phyloP scores from a whole-genome alignment of 495 filamentous ascomycete species.

The Polyplosphaeria fusca region DNA sequence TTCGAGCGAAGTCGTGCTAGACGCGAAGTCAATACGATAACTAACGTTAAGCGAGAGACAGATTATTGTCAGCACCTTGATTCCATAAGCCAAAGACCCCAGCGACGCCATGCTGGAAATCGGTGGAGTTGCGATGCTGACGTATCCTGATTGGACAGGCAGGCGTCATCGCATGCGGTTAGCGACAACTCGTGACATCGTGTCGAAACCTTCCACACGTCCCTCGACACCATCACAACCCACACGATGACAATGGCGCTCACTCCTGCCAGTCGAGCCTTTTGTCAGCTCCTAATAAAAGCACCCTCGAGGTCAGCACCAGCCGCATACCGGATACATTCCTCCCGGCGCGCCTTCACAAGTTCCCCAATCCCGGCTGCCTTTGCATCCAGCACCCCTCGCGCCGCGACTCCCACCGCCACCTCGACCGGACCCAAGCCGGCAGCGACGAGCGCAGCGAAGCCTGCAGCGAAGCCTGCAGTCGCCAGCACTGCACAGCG shows the following conservation, averaged over 20 bases:
- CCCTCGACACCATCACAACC: not conserved
- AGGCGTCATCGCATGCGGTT: too few relatives aligned
- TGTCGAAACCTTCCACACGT: not conserved
- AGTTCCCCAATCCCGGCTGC: slow-evolving; percentile 16
- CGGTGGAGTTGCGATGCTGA: too few relatives aligned
- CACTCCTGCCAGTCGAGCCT: slow-evolving; percentile 8
- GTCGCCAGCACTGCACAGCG: slow-evolving; percentile 9
- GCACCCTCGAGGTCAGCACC: slow-evolving; percentile 13
- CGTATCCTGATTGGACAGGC: too few relatives aligned
- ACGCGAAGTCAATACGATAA: too few relatives aligned
- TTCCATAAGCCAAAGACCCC: too few relatives aligned
- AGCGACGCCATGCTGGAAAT: too few relatives aligned
- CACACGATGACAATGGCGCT: not conserved
- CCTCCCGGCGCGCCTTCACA: not conserved
- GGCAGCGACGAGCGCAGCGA: slow-evolving; percentile 3
- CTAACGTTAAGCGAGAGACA: too few relatives aligned
- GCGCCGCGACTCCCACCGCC: slow-evolving; percentile 10
- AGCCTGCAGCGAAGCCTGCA: not conserved
- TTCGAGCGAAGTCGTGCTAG: too few relatives aligned
- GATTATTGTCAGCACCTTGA: too few relatives aligned
- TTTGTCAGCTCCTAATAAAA: slow-evolving; percentile 2
- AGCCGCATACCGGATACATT: slow-evolving; percentile 15
- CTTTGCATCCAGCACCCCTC: slow-evolving; percentile 35
- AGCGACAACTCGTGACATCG: slow-evolving; percentile 8
- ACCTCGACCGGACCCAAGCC: slow-evolving; percentile 1